Evolutionary conservation across 441 rosid genomes (phyloP), one percentile per base, ranked within the genome.

Genomic region (Croton laevigatus): DNA sequence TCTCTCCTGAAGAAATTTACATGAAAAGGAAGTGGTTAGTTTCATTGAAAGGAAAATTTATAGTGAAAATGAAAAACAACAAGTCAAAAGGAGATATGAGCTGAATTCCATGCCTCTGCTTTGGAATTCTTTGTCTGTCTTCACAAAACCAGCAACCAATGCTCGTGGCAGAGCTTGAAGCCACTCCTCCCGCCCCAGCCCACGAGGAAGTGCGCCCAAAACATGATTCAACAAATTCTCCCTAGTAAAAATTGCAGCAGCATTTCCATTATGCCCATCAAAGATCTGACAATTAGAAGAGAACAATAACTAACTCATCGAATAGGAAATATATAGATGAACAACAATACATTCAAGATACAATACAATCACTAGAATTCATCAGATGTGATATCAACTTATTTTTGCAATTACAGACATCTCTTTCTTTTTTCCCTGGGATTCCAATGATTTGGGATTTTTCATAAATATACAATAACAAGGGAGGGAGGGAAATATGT

Each of bases 111-210:
- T 71, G 79, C 97, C 96, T 94, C 87, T 87, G 54, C 82, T 83
- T 83, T 94, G 98, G 68, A 94, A 94, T 79, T 91, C 97, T 74
- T 86, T 94, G 71, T 94, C 97, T 0, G 97, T 89, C 85, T 88
- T 94, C 62, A 94, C 97, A 70, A 94, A 94, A n/a, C 98, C 98
- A 23, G 98, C 86, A 40, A 88, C 98, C 68, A 94, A 82, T 3
- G 97, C 97, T 68, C 95, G 85, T 57, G 97, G 97, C 57, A 91
- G 80, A 20, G 96, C 93, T 57, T 85, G 93, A 66, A 94, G 87
- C 92, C 98, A 89, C 52, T 94, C 94, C 13, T 94, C 98, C 52
- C 87, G 79, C 17, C 85, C 85, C 73, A 89, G 89, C 4, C 90
- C 91, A 32, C 49, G 68, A 9, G 97, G 95, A 81, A 94, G 85